These are phyloP conservation scores for Agrocybe praecox DNA, from an alignment of 768 basidiomycete species.

Conservation along the genomic window DNA sequence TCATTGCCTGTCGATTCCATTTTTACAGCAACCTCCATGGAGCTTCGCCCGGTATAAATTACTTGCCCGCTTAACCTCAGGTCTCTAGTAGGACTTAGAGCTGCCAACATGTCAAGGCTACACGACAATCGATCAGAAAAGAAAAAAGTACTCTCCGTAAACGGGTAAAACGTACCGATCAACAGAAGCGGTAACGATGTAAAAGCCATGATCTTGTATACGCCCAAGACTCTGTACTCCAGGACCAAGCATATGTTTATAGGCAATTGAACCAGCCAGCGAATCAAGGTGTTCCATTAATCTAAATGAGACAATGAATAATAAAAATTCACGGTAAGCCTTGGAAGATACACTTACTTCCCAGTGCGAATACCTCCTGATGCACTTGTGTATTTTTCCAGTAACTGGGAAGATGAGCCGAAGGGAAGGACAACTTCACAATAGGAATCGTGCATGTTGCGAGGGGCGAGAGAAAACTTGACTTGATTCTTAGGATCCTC, in stretches of 20 bases:
- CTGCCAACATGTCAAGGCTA: conserved; percentile 69
- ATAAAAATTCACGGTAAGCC: background rate
- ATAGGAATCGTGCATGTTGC: conserved; percentile 71
- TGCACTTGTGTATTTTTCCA: conserved; percentile 74
- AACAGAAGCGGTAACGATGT: conserved; percentile 83
- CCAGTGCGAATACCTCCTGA: conserved; percentile 72
- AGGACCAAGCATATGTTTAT: conserved; percentile 80
- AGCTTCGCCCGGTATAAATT: conserved; percentile 73
- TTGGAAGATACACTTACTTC: conserved; percentile 40
- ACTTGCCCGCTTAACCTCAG: conserved; percentile 80
- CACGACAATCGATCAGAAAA: background rate
- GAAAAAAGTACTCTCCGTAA: background rate
- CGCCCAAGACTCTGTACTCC: conserved; percentile 53
- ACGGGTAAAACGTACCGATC: conserved; percentile 51
- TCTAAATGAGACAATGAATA: conserved; percentile 27
- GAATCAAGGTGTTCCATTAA: conserved; percentile 84
- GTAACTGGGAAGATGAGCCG: conserved; percentile 52
- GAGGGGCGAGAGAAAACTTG: conserved; percentile 25
- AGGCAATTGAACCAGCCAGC: conserved; percentile 82
- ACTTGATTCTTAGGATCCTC: background rate
- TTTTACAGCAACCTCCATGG: conserved; percentile 86
- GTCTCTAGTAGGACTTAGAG: conserved; percentile 62
- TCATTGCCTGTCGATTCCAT: conserved; percentile 67
- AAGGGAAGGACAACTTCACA: conserved; percentile 68
- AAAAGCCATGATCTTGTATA: conserved; percentile 68